phyloP scores from a whole-genome alignment of 192 early-diverging fungal genomes.

The Coemansia sp. region DNA sequence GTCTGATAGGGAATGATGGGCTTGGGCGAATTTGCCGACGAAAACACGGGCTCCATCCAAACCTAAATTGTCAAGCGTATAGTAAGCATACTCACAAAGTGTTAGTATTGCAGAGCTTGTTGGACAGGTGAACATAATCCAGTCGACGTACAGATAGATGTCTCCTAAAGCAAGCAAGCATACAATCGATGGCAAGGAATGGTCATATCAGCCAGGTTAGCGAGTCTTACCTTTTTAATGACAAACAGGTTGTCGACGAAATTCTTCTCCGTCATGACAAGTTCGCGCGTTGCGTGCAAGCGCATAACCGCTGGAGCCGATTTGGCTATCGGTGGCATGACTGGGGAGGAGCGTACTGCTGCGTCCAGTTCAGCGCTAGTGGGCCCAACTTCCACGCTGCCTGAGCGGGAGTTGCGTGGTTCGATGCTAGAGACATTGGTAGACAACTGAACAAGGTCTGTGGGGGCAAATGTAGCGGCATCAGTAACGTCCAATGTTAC shows the following conservation, averaged over 20 bases:
- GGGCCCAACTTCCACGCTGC: conserved; percentile 17
- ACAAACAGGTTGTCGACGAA: conserved; percentile 58
- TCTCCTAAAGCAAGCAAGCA: background rate
- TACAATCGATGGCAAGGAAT: background rate
- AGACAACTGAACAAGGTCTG: background rate
- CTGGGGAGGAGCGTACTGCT: background rate
- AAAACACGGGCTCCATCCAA: conserved; percentile 58
- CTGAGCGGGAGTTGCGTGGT: background rate
- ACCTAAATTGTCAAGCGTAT: conserved; percentile 17
- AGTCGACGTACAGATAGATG: background rate
- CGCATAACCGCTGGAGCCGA: conserved; percentile 52
- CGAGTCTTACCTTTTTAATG: conserved; percentile 44
- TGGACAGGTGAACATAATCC: background rate
- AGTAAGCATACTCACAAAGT: background rate
- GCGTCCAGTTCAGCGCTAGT: conserved; percentile 25
- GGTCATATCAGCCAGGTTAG: background rate
- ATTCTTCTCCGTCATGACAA: conserved; percentile 57
- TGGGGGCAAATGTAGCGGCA: background rate
- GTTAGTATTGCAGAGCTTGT: background rate
- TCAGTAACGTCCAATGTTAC: background rate
- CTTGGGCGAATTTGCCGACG: conserved; percentile 54
- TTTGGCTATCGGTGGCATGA: background rate
- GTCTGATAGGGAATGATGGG: conserved; percentile 56
- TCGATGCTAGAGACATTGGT: background rate
- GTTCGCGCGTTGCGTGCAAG: conserved; percentile 48